Evolutionary conservation across 441 rosid genomes (phyloP), one percentile per base, ranked within the genome.

Genomic region (Populus hybrid): DNA sequence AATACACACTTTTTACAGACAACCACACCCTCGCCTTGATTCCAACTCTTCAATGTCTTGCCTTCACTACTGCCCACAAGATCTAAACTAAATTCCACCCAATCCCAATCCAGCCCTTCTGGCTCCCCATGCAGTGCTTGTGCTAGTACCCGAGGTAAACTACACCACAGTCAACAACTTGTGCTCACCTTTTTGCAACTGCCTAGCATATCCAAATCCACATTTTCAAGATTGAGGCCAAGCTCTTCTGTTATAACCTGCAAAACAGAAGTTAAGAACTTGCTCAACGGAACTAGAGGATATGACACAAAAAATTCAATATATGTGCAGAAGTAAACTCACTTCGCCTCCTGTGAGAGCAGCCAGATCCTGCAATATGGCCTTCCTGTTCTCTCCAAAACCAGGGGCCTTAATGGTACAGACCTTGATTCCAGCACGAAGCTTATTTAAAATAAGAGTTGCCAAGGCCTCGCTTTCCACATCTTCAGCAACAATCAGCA

Each of bases 341-440:
- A 91, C 98, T 84, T 92, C 86, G 64, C 92, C 98, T 73, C 97
- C 97, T 4, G 97, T 92, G 69, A 94, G 92, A 50, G 72, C 84
- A 16, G 97, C 94, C 74, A 92, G 97, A 79, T 94, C 98, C 28
- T 92, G 94, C 77, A 94, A 81, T 71, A 82, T 82, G 42, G 95
- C 87, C 85, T 88, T 92, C 84, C 97, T 85, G 78, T 94, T 94
- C 83, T 94, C 98, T 76, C 98, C 98, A 79, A 94, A 94, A 16
- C 94, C 96, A 24, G 98, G 97, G 53, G 98, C 97, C 78, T 94
- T 94, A 63, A 94, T 85, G 76, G 98, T 91, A 87, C 98, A 94
- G 19, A 94, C 91, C 98, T 94, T 94, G 75, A 91, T 87, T 79
- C 98, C 97, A 53, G 97, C 97, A 16, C 98, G 96, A 67, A 94